A percentile compares a stretch with the other conserved stretches of the same genome.
These are phyloP conservation scores for Cryptococcus sp. DNA, from an alignment of 1,284 basidiomycete species.

Conservation along the genomic window DNA sequence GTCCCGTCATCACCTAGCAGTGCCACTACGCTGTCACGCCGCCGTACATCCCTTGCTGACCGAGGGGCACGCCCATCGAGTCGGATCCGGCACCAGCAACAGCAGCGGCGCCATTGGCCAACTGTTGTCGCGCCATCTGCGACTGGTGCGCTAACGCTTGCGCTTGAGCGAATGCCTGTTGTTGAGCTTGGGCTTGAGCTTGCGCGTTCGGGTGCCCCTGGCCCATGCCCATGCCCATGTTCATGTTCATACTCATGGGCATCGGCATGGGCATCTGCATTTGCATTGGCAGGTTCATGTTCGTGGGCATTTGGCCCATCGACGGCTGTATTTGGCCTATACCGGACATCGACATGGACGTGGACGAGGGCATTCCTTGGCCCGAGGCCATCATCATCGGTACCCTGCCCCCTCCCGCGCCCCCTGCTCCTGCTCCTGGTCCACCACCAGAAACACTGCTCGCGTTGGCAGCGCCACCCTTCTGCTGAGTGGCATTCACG, in stretches of 20 bases:
- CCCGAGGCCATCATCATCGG: too few species aligned
- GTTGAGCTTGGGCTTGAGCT: not conserved
- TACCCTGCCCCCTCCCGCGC: not conserved
- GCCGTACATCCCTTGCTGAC: too few species aligned
- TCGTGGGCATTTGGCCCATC: not conserved
- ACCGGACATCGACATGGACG: not conserved
- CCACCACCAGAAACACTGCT: not conserved
- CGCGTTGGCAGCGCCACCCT: not conserved
- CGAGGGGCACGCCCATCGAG: too few species aligned
- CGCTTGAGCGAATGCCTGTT: not conserved
- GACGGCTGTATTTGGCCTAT: not conserved
- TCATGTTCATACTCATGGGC: not conserved
- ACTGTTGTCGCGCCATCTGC: too few species aligned
- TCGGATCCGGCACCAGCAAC: too few species aligned
- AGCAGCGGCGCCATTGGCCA: too few species aligned
- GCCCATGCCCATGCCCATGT: slow-evolving; percentile 7
- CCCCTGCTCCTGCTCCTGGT: not conserved
- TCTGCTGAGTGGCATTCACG: not conserved
- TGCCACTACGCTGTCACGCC: too few species aligned
- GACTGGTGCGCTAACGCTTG: not conserved
- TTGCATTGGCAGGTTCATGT: not conserved
- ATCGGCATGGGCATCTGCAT: slow-evolving; percentile 5
- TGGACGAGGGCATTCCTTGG: too few species aligned
- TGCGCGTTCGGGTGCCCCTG: slow-evolving; percentile 4
- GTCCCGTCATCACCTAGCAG: too few species aligned